phyloP scores from a whole-genome alignment of 495 filamentous ascomycete species.

The Trichoderma virens region DNA sequence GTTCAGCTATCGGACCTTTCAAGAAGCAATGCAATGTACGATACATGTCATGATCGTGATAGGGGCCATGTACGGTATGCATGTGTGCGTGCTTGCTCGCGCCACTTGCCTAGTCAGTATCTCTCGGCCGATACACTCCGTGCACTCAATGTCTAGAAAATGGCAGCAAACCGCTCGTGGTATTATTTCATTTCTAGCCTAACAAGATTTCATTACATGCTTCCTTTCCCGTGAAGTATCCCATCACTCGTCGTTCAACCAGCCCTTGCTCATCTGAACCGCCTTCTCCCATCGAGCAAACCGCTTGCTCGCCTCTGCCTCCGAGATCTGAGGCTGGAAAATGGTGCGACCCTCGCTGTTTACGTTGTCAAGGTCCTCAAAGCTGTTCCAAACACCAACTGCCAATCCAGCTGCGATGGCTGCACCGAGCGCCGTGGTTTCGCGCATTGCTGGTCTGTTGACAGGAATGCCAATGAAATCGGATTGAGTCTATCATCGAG shows the following conservation, averaged over 20 bases:
- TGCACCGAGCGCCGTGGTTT: slow-evolving; percentile 71
- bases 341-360: slow-evolving; percentile 59
- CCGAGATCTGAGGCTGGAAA: slow-evolving; percentile 53
- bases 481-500: slow-evolving; percentile 52
- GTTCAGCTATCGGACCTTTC: too few species aligned
- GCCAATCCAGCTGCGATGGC: slow-evolving; percentile 79
- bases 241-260: slow-evolving; percentile 31
- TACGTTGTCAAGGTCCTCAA: slow-evolving; percentile 63
- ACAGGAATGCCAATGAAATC: slow-evolving; percentile 71
- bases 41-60: background rate
- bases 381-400: slow-evolving; percentile 64
- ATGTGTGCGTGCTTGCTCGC: background rate
- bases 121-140: background rate
- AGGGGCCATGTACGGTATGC: background rate
- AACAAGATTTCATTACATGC: background rate
- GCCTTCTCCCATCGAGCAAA: slow-evolving; percentile 65
- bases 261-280: slow-evolving; percentile 68
- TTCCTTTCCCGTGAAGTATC: background rate
- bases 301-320: slow-evolving; percentile 48
- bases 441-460: slow-evolving; percentile 67
- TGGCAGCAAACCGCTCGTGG: background rate
- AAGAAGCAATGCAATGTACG: background rate
- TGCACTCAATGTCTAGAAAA: background rate
- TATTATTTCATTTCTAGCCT: background rate
- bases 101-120: background rate